Evolutionary conservation across 176 grass and related monocot species (phyloP), one percentile per base, ranked within the genome.

Genomic region (Ensete glaucum): DNA sequence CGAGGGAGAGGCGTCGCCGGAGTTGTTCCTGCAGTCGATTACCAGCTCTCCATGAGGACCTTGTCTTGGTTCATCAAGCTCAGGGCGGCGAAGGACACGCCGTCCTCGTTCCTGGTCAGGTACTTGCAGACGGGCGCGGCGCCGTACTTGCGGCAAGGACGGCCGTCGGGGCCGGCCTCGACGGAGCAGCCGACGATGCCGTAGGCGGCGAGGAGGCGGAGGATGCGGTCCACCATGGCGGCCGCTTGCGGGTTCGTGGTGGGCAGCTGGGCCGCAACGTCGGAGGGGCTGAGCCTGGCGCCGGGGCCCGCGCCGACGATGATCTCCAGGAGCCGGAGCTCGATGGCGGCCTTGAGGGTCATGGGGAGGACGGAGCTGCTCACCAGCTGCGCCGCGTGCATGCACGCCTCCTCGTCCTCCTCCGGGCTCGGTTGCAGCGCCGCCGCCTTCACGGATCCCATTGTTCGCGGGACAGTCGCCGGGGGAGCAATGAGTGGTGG

Each of bases 1-100:
- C 34, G 34, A 43, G 34, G 34, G 34, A 43, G 34, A 43, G 34
- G 34, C 34, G 34, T 6, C 0, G 34, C 34, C 34, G 34, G 34
- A 43, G 34, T 43, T 43, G 34, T 43, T 43, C 3, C 34, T 0
- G 34, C 34, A 43, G 34, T 25, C 25, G 2, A 69, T 51, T 60
- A 92, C 93, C 93, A 96, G 81, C 87, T 92, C 81, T 88, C 93
- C 87, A 96, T 92, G 73, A 90, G 85, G 62, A 96, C 73, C 85
- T 92, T 92, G 76, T 96, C 93, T 81, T 92, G 93, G 89, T 88
- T 90, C 87, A 96, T 88, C 76, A 96, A 83, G 48, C 64, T 77
- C 53, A 92, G 73, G n/a, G 87, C 68, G 3, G 89, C 89, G 87
- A 96, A 87, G 87, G 93, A 96, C 24, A 86, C 87, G 57, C 85